Base-by-base conservation (phyloP, 129 eudicot genomes). In the Logfia minima region DNA sequence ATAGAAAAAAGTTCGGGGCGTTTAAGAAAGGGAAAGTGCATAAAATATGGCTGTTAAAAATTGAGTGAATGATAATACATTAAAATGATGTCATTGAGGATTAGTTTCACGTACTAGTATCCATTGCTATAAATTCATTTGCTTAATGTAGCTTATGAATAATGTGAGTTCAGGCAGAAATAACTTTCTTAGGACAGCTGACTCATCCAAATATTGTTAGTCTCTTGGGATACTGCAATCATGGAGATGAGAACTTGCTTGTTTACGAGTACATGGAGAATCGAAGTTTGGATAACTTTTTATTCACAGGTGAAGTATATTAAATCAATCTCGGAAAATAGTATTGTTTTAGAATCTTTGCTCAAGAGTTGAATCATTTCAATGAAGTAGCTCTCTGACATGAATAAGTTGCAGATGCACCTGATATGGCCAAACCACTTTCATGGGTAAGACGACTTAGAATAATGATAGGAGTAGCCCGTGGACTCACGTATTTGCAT, bases 261-360 rank as follows among this genome's bases (percentile, higher is more conserved):
- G 85, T 84, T 59, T 77, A 80, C 8, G 85, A 84, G 71, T 67
- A 84, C 80, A 77, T 80, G 74, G 58, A 34, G 26, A 80, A 73
- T 1, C 32, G 75, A 72, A 69, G 82, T 62, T 23, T 80, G 19
- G 79, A 79, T 43, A 1, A 7, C 11, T 65, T 55, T 26, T 18
- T 80, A 32, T 71, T 75, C 72, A 16, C 24, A 22, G 13, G 79
- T 84, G 76, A 83, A 48, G 1, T 18, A 22, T 53, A 31, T 4
- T 4, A 65, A 19, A 55, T 35, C 41, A 5, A 5, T 77, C 19
- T 4, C 17, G 13, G 17, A 53, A 52, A 4, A 11, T 7, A 35
- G 8, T 35, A 35, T 5, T 2, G 16, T 10, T 64, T 8, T 6
- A 28, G 7, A 31, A 28, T 1, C 48, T 41, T 37, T 48, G 48